Base-by-base conservation (phyloP, 495 filamentous ascomycete species). In the Astrothelium subdiscretum region DNA sequence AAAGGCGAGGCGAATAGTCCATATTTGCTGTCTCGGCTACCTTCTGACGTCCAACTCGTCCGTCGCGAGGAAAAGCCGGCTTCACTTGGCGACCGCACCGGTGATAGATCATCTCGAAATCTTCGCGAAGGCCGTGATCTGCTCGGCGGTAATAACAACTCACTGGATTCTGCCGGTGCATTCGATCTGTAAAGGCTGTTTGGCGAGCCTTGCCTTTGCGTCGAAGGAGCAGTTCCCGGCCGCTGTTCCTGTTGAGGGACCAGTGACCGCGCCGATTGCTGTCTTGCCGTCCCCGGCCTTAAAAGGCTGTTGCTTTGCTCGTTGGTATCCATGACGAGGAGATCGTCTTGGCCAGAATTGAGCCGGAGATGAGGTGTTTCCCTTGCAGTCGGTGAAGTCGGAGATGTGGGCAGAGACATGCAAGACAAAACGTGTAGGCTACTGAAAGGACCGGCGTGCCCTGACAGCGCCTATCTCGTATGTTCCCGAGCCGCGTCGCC, bases 11-110 rank as follows among this genome's bases (percentile, higher is more conserved):
- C 73, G 66, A 81, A 81, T n/a, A 77, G 79, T 1, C 75, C 71
- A 59, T 71, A 67, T 31, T 72, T 63, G 64, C 80, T 84, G 58
- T 86, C 84, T 32, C 78, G 75, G 65, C 80, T 81, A 24, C 74
- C 75, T 40, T 84, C 83, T 13, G 82, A 86, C 64, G 79, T 83
- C 77, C 80, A 85, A 71, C 85, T 87, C 18, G 81, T 83, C 61
- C 84, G 73, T 62, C 84, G 75, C 32, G 83, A 85, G 2, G 80
- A 82, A 61, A 77, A 72, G n/a, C 68, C 75, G 8, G 71, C 75
- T 20, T 51, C 52, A 5, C 66, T 65, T 4, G 80, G 77, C 11
- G 80, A 79, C 5, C 68, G 70, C 6, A 71, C 58, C 0, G 72
- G 71, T n/a, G 73, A 73, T 13, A 79, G 71, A 22, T 80, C 75